Evolutionary conservation across 1,284 basidiomycete species (phyloP).

Genomic region (Anthracocystis setariae): DNA sequence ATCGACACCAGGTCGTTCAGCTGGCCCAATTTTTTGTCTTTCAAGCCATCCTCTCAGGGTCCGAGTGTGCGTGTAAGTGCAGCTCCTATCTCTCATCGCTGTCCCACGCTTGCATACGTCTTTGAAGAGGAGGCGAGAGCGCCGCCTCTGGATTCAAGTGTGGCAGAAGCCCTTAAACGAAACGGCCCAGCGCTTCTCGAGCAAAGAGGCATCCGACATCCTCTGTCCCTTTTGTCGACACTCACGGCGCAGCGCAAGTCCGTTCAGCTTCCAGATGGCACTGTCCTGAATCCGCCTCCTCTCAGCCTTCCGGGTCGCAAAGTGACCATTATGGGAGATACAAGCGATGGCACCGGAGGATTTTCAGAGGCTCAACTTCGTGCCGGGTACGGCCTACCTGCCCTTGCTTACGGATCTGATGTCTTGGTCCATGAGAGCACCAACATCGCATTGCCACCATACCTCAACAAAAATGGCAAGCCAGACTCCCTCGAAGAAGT

Average conservation of each 20-base stretch:
- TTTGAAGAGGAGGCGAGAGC: conserved; percentile 54
- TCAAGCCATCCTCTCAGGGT: conserved; percentile 29
- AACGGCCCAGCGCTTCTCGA: conserved; percentile 52
- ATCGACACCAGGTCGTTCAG: conserved; percentile 50
- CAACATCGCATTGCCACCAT: conserved; percentile 56
- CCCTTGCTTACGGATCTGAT: conserved; percentile 48
- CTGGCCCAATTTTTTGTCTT: conserved; percentile 54
- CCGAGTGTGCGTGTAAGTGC: conserved; percentile 55
- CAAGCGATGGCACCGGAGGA: conserved; percentile 61
- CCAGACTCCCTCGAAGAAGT: conserved; percentile 42
- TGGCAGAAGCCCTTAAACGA: conserved; percentile 51
- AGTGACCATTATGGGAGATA: conserved; percentile 63
- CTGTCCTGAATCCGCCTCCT: conserved; percentile 52
- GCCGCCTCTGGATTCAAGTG: conserved; percentile 34
- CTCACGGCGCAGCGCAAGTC: conserved; percentile 47
- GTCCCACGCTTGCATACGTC: conserved; percentile 63
- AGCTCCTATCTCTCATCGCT: conserved; percentile 63
- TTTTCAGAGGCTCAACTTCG: conserved; percentile 20
- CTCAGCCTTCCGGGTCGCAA: conserved; percentile 60
- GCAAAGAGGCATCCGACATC: conserved; percentile 54
- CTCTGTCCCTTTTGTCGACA: conserved; percentile 53
- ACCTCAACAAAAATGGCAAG: conserved; percentile 45
- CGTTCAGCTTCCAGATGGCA: conserved; percentile 60
- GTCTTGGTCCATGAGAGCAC: conserved; percentile 66
- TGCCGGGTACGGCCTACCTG: conserved; percentile 21